Evolutionary conservation across 148 eudicot species (phyloP).

Genomic region (Rhododendron henanense): DNA sequence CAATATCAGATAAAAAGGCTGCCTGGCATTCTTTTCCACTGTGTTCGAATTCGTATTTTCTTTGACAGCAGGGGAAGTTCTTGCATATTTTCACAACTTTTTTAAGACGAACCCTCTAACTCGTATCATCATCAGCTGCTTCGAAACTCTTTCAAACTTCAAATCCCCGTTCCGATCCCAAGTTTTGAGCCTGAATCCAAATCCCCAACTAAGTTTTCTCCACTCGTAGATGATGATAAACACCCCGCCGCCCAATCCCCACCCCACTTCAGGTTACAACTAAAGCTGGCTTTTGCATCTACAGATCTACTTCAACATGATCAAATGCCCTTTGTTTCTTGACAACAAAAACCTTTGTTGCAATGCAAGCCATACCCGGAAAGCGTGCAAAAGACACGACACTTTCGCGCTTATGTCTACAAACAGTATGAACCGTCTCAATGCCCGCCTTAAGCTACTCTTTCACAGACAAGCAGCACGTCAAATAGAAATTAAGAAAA

Average conservation of each 20-base stretch:
- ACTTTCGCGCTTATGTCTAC: not conserved
- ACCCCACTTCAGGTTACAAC: constrained; percentile 39
- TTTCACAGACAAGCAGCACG: not conserved
- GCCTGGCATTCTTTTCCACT: too few species aligned
- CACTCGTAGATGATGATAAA: too few species aligned
- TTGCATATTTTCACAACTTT: too few species aligned
- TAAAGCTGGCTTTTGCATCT: constrained; percentile 57
- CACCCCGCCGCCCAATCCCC: constrained; percentile 1
- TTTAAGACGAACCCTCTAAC: too few species aligned
- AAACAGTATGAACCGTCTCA: not conserved
- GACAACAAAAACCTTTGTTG: constrained; percentile 50
- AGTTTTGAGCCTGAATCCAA: too few species aligned
- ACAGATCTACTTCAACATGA: constrained; percentile 69
- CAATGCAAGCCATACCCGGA: constrained; percentile 42
- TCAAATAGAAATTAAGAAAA: not conserved
- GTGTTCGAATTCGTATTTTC: too few species aligned
- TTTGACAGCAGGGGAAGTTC: too few species aligned
- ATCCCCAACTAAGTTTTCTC: too few species aligned
- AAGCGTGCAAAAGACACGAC: constrained; percentile 45
- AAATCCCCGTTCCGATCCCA: too few species aligned
- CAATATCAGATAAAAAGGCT: too few species aligned
- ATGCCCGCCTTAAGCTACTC: not conserved
- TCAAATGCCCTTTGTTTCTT: constrained; percentile 72
- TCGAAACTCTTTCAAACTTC: too few species aligned
- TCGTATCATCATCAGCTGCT: too few species aligned